Evolutionary conservation across 1,139 yeast species (phyloP).

Genomic region (Saccharomyces pastorianus): DNA sequence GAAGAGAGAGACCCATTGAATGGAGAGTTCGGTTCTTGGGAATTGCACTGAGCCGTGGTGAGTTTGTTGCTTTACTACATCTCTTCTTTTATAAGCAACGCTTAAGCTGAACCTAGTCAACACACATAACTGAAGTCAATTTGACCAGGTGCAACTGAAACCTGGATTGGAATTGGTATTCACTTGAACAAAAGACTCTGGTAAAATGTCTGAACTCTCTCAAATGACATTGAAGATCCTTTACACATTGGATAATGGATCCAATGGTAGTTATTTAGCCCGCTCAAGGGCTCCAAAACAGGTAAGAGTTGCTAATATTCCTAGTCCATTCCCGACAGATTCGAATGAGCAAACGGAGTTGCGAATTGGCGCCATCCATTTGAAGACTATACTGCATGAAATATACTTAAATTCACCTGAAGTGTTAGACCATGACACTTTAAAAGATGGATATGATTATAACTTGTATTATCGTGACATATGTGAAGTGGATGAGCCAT

Average conservation of each 20-base stretch:
- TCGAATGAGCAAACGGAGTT: conserved; percentile 4
- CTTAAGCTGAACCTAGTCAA: not conserved
- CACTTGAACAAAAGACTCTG: not conserved
- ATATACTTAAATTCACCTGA: conserved; percentile 30
- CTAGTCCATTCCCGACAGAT: conserved; percentile 13
- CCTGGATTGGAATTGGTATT: not conserved
- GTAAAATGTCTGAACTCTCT: conserved; percentile 17
- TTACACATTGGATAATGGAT: conserved; percentile 29
- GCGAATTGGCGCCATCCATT: conserved; percentile 26
- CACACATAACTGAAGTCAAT: not conserved
- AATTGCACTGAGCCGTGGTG: not conserved
- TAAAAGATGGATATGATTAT: conserved; percentile 38
- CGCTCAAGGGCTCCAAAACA: conserved; percentile 24
- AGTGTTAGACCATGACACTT: conserved; percentile 18
- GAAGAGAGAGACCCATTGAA: not conserved
- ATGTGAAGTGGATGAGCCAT: conserved; percentile 69
- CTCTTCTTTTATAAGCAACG: not conserved
- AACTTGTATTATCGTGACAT: conserved; percentile 67
- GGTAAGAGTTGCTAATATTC: conserved; percentile 23
- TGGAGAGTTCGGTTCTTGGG: not conserved
- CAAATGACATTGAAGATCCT: conserved; percentile 30
- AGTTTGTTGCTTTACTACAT: not conserved
- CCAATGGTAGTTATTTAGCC: conserved; percentile 27
- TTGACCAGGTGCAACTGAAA: not conserved
- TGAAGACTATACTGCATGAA: conserved; percentile 24